These are phyloP conservation scores for Lobosporangium transversale DNA, from an alignment of 192 early-diverging fungal genomes.

Conservation along the genomic window DNA sequence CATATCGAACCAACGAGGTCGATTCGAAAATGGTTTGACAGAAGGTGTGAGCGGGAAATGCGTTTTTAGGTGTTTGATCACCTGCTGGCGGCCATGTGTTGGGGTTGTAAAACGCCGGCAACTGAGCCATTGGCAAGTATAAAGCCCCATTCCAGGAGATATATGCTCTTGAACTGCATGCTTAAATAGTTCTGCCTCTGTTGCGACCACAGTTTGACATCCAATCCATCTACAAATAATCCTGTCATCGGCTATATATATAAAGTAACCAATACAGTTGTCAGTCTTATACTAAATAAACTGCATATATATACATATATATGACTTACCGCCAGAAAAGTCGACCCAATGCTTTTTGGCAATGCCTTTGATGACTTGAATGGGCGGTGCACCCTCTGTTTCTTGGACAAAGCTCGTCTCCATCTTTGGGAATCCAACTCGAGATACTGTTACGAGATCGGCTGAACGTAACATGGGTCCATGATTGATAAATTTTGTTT, in stretches of 20 bases:
- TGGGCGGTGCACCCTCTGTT: conserved; percentile 21
- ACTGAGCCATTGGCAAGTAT: conserved; percentile 62
- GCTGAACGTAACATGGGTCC: conserved; percentile 48
- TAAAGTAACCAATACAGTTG: too few species aligned
- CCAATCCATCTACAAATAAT: conserved; percentile 61
- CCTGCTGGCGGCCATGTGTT: conserved; percentile 36
- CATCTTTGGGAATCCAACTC: conserved; percentile 54
- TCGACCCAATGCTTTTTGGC: conserved; percentile 50
- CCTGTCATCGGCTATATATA: conserved; percentile 34
- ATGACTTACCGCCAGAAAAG: conserved; percentile 46
- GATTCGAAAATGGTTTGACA: conserved; percentile 37
- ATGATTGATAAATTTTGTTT: conserved; percentile 52
- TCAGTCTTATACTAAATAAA: too few species aligned
- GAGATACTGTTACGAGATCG: conserved; percentile 40
- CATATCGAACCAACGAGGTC: conserved; percentile 42
- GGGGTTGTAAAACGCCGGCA: conserved; percentile 54
- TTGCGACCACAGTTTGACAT: conserved; percentile 54
- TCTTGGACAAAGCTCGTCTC: conserved; percentile 39
- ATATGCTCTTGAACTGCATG: conserved; percentile 65
- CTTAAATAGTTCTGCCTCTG: conserved; percentile 54
- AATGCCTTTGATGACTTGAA: conserved; percentile 46
- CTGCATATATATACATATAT: too few species aligned
- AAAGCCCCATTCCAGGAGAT: conserved; percentile 34
- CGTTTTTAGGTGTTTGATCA: conserved; percentile 61
- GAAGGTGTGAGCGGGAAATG: conserved; percentile 60